Conservation (phyloP, 768 basidiomycete species). For the Macrolepiota albuminosa region DNA sequence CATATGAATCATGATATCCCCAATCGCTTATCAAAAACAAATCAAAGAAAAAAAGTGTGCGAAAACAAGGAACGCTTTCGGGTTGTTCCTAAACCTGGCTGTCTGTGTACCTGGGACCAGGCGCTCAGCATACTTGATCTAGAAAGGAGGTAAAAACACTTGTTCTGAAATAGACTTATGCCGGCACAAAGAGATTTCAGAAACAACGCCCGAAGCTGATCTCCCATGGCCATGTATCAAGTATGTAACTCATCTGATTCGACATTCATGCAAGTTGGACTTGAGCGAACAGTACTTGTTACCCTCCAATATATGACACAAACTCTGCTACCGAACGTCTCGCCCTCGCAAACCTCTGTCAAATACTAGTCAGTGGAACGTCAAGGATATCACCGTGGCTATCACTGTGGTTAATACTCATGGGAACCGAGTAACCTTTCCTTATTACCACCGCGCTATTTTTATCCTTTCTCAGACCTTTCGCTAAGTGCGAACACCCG, state of each 20-base stretch:
- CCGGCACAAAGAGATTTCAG: background rate
- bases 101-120: background rate
- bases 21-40: background rate
- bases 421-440: background rate
- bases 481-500: background rate
- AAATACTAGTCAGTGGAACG: background rate
- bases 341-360: background rate
- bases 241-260: background rate
- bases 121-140: background rate
- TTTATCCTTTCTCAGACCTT: background rate
- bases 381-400: background rate
- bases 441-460: background rate
- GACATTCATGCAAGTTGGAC: background rate
- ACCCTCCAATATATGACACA: background rate
- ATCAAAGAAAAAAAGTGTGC: background rate
- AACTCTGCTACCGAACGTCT: background rate
- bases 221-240: background rate
- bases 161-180: background rate
- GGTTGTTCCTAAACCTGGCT: background rate
- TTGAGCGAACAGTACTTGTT: background rate
- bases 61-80: background rate
- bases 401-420: background rate
- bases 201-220: background rate
- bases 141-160: background rate
- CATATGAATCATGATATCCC: background rate